These are phyloP conservation scores for Diaporthe aspalathi DNA, from an alignment of 2,329 filamentous ascomycete genomes.

Conservation along the genomic window DNA sequence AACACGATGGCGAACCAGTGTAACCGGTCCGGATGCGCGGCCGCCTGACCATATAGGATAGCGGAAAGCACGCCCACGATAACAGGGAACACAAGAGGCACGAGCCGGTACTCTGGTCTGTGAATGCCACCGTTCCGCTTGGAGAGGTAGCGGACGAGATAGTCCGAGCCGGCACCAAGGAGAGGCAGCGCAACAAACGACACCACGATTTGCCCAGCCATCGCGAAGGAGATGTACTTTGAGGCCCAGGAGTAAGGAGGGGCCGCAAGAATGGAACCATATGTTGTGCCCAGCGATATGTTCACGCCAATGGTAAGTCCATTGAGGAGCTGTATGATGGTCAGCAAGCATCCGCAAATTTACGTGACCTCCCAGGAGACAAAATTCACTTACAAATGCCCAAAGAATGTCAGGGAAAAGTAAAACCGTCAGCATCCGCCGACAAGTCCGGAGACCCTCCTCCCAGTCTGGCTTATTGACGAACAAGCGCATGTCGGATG, in stretches of 20 bases:
- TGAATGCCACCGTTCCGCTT: conserved; percentile 53
- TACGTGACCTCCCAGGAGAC: too few species aligned
- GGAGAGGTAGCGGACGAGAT: conserved; percentile 50
- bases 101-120: conserved; percentile 53
- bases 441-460: conserved; percentile 24
- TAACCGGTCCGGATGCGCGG: conserved; percentile 48
- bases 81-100: conserved; percentile 51
- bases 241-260: conserved; percentile 53
- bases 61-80: conserved; percentile 51
- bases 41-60: conserved; percentile 53
- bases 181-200: conserved; percentile 52
- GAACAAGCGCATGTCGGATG: conserved; percentile 36
- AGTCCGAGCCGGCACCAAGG: conserved; percentile 53
- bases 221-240: conserved; percentile 50
- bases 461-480: conserved; percentile 35
- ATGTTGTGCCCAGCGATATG: conserved; percentile 56
- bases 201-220: conserved; percentile 48
- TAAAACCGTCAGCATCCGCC: conserved; percentile 33
- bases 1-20: conserved; percentile 51
- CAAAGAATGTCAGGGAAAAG: conserved; percentile 2
- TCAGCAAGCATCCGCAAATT: not conserved
- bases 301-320: conserved; percentile 48
- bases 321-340: conserved; percentile 20
- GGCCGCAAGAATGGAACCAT: conserved; percentile 49
- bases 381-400: not conserved